Evolutionary conservation across 2,329 filamentous ascomycete species (phyloP), one percentile per base, ranked within the genome.

Genomic region (Orbilia ellipsospora): DNA sequence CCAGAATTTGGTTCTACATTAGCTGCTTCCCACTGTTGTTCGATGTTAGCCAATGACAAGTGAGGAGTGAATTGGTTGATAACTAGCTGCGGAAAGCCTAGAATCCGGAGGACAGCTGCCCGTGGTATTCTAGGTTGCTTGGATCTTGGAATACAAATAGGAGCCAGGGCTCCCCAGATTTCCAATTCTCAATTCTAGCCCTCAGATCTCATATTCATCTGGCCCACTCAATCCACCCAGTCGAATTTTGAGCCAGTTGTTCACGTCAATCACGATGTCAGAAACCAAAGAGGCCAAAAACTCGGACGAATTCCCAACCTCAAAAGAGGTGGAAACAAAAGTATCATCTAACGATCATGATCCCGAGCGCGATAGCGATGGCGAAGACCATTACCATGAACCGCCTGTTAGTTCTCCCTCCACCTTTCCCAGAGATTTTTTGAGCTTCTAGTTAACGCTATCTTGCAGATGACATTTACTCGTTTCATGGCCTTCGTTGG

Each of bases 401-500:
- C 52, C 52, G 16, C 52, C 52, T 15, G 52, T 55, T n/a, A 1
- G 52, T 55, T 15, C 3, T 36, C 10, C 26, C 16, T 16, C 16
- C 28, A 31, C 13, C 20, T 8, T 55, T 55, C 52, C 15, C 1
- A 55, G 23, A 36, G n/a, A 36, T n/a, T 7, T 13, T 31, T 36
- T 4, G 26, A n/a, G 28, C 2, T 26, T 28, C 16, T 20, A 55
- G 10, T 2, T 28, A 31, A 36, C 23, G 18, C 36, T 36, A 31
- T 36, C 1, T 20, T 10, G 12, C 12, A 68, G 64, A 68, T 68
- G 64, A 60, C 64, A 40, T 60, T 68, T 13, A 12, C 20, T 16
- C 52, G 64, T n/a, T 68, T 68, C 54, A 68, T 68, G 64, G 56
- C 64, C 5, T 68, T 68, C 45, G 64, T 68, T 16, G 64, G 54